These are phyloP conservation scores for Hyphopichia pseudoburtonii DNA, from an alignment of 1,139 yeast genomes.

Conservation along the genomic window DNA sequence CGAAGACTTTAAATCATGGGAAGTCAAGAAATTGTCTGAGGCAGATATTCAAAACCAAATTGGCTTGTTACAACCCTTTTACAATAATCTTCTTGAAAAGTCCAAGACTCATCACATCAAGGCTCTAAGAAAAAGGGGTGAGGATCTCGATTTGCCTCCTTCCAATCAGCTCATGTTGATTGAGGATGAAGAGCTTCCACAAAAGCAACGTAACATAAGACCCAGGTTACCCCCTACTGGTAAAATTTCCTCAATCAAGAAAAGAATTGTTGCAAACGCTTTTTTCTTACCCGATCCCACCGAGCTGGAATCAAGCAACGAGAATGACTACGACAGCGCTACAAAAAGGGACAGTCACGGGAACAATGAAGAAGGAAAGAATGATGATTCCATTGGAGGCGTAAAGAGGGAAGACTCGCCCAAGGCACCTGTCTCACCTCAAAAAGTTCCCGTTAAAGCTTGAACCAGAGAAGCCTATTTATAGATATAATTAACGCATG, in stretches of 20 bases:
- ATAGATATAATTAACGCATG: neutral
- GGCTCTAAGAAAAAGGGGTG: constrained; percentile 54
- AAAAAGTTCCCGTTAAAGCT: constrained; percentile 1
- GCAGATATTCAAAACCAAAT: constrained; percentile 55
- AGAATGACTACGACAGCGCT: too few species aligned
- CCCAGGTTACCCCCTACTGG: constrained; percentile 95
- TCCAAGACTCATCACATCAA: constrained; percentile 50
- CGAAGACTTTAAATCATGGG: constrained; percentile 60
- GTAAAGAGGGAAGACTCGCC: constrained; percentile 1
- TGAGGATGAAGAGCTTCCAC: constrained; percentile 82
- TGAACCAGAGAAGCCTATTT: too few species aligned
- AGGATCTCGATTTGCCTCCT: constrained; percentile 44
- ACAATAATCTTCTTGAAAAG: constrained; percentile 50
- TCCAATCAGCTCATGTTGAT: constrained; percentile 46
- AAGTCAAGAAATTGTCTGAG: constrained; percentile 48
- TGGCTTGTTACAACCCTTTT: constrained; percentile 60
- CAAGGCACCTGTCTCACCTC: constrained; percentile 2
- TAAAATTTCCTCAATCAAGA: constrained; percentile 71
- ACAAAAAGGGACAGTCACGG: too few species aligned
- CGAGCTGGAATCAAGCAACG: constrained; percentile 13
- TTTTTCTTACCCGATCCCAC: constrained; percentile 40
- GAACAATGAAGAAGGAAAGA: neutral
- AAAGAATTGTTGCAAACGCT: constrained; percentile 53
- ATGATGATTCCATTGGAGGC: neutral
- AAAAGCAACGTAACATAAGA: constrained; percentile 74